Percentiles rank a stretch among this genome's conserved stretches.
Evolutionary conservation across 306 rosid species (phyloP).

Genomic region (Canavalia gladiata): DNA sequence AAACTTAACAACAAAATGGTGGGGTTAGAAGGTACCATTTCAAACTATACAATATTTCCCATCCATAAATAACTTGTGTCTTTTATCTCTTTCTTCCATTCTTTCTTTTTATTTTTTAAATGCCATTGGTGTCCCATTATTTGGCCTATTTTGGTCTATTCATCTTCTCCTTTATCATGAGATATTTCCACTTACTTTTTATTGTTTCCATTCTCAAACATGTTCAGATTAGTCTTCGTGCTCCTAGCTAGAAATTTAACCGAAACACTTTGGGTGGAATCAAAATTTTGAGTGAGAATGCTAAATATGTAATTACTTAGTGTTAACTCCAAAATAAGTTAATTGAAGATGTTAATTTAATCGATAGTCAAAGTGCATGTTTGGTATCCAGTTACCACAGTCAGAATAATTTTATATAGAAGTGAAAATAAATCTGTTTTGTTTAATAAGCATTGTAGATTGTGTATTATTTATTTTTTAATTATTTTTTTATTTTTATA

Average conservation of each 20-base stretch:
- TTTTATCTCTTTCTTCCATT: constrained; percentile 41
- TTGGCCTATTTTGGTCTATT: constrained; percentile 37
- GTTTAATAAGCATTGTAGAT: no score
- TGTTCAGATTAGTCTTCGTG: not conserved
- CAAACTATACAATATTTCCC: constrained; percentile 30
- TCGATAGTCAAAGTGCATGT: no score
- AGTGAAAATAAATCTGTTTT: no score
- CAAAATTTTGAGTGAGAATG: not conserved
- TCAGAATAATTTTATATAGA: no score
- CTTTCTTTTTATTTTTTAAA: not conserved
- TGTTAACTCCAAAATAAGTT: no score
- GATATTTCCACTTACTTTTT: not conserved
- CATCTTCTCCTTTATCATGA: constrained; percentile 44
- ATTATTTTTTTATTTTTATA: no score
- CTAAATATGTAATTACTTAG: not conserved
- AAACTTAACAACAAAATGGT: constrained; percentile 30
- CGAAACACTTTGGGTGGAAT: not conserved
- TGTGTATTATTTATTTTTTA: no score
- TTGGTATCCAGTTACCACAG: no score
- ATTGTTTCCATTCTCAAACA: not conserved
- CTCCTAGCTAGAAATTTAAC: not conserved
- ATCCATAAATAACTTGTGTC: constrained; percentile 34
- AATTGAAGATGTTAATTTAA: no score
- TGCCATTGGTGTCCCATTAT: constrained; percentile 29
- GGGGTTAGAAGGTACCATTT: constrained; percentile 52